Conservation (phyloP, 148 eudicot species). For the Chenopodium formosanum region DNA sequence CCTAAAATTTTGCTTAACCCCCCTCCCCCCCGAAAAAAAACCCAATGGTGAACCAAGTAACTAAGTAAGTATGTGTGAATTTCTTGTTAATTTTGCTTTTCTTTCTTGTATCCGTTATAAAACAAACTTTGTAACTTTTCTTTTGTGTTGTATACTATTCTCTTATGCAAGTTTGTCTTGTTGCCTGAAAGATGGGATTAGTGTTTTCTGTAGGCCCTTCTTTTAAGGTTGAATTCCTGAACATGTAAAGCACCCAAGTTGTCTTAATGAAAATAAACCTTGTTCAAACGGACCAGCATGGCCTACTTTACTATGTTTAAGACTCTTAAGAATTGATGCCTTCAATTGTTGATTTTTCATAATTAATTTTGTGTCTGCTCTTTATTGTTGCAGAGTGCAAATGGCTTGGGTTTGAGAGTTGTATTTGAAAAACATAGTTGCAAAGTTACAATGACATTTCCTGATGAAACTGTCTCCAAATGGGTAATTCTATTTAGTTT, state of each 20-base stretch:
- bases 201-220: not conserved
- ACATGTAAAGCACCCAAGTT: not conserved
- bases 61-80: too few relatives aligned
- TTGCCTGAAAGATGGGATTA: not conserved
- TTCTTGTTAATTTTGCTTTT: too few relatives aligned
- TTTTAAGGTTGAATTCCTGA: not conserved
- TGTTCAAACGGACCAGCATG: not conserved
- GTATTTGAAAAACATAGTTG: slow-evolving; percentile 50
- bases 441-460: slow-evolving; percentile 68
- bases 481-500: slow-evolving; percentile 56
- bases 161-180: not conserved
- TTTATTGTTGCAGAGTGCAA: slow-evolving; percentile 50
- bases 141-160: not conserved
- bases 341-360: not conserved
- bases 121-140: not conserved
- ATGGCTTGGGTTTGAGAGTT: slow-evolving; percentile 85
- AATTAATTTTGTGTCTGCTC: not conserved
- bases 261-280: not conserved
- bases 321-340: not conserved
- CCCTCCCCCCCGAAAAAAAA: too few relatives aligned
- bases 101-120: too few relatives aligned
- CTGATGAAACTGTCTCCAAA: slow-evolving; percentile 69
- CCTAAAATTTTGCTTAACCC: too few relatives aligned
- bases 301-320: not conserved
- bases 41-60: too few relatives aligned